A percentile compares a stretch with the other conserved stretches of the same genome.
phyloP scores from a whole-genome alignment of 225 moss, liverwort and hornwort genomes.

The Pseudisothecium myosuroides region DNA sequence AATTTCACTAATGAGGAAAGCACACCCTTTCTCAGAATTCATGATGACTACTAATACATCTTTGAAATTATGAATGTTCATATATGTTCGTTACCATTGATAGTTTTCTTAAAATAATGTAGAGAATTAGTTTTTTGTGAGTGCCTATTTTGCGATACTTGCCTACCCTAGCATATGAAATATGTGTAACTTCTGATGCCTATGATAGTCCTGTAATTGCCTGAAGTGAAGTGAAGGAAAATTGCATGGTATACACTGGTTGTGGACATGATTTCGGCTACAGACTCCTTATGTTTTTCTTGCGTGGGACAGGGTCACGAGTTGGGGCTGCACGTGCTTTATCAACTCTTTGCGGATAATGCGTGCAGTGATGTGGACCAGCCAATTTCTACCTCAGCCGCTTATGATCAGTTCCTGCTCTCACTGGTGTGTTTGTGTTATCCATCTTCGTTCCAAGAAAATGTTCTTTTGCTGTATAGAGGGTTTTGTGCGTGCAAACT shows the following conservation, averaged over 20 bases:
- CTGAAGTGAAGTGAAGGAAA: background rate
- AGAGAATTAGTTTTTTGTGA: background rate
- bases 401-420: conserved; percentile 86
- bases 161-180: background rate
- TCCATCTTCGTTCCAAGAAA: background rate
- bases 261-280: background rate
- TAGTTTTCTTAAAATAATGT: background rate
- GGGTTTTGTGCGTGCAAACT: background rate
- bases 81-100: background rate
- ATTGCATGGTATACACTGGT: background rate
- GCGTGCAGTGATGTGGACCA: conserved; percentile 34
- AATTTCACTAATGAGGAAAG: background rate
- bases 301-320: conserved; percentile 78
- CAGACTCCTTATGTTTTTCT: background rate
- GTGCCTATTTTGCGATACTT: background rate
- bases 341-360: conserved; percentile 88
- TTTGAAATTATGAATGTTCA: background rate
- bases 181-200: background rate
- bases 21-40: background rate
- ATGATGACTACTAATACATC: background rate
- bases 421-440: conserved; percentile 48
- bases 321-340: conserved; percentile 91
- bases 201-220: background rate
- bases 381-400: conserved; percentile 49
- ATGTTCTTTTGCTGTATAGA: background rate